Base-by-base conservation (phyloP, 495 filamentous ascomycete genomes). In the Neurospora sublineolata region DNA sequence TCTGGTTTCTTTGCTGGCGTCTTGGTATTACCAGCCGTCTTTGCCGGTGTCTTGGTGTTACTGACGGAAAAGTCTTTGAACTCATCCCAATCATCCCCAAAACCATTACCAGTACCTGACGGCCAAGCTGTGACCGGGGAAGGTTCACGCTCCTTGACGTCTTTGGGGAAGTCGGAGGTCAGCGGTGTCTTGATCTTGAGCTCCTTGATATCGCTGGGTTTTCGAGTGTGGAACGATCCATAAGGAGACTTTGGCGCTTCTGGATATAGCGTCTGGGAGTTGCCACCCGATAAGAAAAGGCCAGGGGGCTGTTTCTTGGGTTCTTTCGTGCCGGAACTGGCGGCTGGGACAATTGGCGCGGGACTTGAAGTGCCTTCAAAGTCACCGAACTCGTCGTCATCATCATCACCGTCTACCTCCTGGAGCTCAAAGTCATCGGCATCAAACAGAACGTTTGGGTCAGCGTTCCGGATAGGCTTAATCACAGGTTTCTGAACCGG, bases 21-120 rank as follows among this genome's bases (percentile, higher is more conserved):
- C 11, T 77, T 75, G 9, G 72, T 38, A 39, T 18, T 72, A 12
- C 71, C 42, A 20, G 68, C 33, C 75, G 70, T 39, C 70, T 72
- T 39, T 78, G 67, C 38, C 77, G 40, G 46, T 44, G 75, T 75
- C 39, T 75, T 74, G 14, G 72, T 70, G 75, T 44, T 46, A 6
- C 38, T 64, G 52, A 33, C 73, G 10, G 83, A 80, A 12, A 82
- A 76, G 69, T 84, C 83, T 70, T 87, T 82, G 76, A 90, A 90
- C 64, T 88, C 85, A 4, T 83, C 87, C 86, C 89, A 90, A 37
- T 88, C 85, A 58, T 89, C 86, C 37, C 84, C 83, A 44, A 80
- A 75, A 4, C 79, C 77, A 6, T 82, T 74, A 4, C 76, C 64
- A 37, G 77, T 74, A 6, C 75, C 44, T 18, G 75, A 74, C 40